Evolutionary conservation across 2,329 filamentous ascomycete genomes (phyloP), one percentile per base, ranked within the genome.

Genomic region (Fusarium ambrosium): DNA sequence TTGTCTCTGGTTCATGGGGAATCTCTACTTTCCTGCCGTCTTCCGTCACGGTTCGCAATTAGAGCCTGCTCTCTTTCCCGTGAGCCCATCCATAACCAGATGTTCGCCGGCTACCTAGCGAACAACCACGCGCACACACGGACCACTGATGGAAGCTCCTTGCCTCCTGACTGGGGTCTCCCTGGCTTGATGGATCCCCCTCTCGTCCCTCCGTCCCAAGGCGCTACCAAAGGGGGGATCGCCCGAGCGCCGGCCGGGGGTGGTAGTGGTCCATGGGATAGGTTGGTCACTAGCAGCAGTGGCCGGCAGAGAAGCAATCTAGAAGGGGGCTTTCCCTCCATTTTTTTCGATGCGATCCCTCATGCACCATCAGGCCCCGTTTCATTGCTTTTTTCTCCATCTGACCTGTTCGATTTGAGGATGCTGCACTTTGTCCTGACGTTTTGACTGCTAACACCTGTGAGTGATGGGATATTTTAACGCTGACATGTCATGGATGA

Each of bases 221-320:
- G 56, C 62, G 58, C 76, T 76, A 73, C 64, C 58, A 68, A 70
- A 76, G 72, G 75, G 48, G 69, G 73, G 71, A 74, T 78, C 72
- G 72, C 67, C 69, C 69, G 59, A 70, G 56, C 43, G 61, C 41
- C 24, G 56, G 53, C 32, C 71, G 68, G 68, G 76, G 74, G 56
- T 62, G 45, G 45, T 51, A 4, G 24, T 24, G 24, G 24, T 53
- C 22, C 14, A 45, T 24, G 45, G 22, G 45, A 32, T 32, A 27
- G 45, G 43, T 53, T 45, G 45, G 63, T 66, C 55, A 70, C 73
- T 56, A 66, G 64, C 68, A 75, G 37, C 66, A 62, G 68, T 64
- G 51, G 64, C 61, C 61, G 53, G 73, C 62, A 77, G 59, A 73
- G 75, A 79, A 78, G 69, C 64, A 67, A 72, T 78, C 77, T 79